Evolutionary conservation across 768 basidiomycete species (phyloP).

Genomic region (Russula virescens): DNA sequence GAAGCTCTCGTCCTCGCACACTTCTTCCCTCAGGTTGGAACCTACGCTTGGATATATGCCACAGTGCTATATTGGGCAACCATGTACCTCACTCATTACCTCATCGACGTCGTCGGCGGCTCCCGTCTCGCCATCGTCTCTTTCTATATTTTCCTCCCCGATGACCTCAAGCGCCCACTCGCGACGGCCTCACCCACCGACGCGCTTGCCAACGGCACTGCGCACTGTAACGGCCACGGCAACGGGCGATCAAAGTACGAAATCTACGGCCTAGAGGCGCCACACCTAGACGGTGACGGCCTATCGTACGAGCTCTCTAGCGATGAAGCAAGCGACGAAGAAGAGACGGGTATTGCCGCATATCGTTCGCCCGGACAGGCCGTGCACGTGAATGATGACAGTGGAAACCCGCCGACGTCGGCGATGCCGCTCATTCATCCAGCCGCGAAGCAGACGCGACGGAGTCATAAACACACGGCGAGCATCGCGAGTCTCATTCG

Average conservation of each 20-base stretch:
- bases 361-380: constrained; percentile 61
- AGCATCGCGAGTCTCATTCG: no score
- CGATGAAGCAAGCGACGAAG: constrained; percentile 39
- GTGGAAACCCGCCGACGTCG: constrained; percentile 23
- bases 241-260: no score
- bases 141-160: no score
- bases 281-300: constrained; percentile 36
- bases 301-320: constrained; percentile 54
- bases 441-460: no score
- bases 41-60: constrained; percentile 76
- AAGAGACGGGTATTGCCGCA: no score
- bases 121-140: constrained; percentile 81
- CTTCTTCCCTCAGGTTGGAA: constrained; percentile 77
- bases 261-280: no score
- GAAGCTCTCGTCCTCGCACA: constrained; percentile 93
- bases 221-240: no score
- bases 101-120: constrained; percentile 95
- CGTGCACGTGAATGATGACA: not conserved
- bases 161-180: no score
- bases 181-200: no score
- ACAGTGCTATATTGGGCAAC: constrained; percentile 93
- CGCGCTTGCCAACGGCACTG: no score
- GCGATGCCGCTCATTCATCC: no score
- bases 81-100: constrained; percentile 98
- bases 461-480: no score